phyloP scores from a whole-genome alignment of 2,329 filamentous ascomycete genomes.

The Rhynchosporium secalis region DNA sequence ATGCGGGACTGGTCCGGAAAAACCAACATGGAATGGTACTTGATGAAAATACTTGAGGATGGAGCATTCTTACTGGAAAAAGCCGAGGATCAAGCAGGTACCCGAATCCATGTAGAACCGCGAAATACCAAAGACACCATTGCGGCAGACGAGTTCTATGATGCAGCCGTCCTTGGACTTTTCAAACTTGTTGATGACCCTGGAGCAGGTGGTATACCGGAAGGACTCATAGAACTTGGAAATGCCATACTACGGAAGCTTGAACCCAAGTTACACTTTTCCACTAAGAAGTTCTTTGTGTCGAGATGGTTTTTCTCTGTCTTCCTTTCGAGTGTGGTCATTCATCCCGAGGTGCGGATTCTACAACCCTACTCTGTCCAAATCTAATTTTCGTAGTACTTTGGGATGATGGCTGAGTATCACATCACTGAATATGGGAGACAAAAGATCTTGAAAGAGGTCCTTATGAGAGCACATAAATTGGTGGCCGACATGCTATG shows the following conservation, averaged over 20 bases:
- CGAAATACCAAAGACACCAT: conserved; percentile 79
- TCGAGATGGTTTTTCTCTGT: conserved; percentile 90
- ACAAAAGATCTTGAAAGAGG: conserved; percentile 76
- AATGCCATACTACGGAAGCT: conserved; percentile 80
- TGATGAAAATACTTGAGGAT: conserved; percentile 92
- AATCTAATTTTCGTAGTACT: conserved; percentile 42
- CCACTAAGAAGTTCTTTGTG: conserved; percentile 79
- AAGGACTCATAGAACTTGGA: conserved; percentile 79
- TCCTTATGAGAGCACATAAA: conserved; percentile 77
- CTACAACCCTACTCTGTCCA: conserved; percentile 14
- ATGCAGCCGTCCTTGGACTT: conserved; percentile 74
- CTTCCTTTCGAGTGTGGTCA: conserved; percentile 80
- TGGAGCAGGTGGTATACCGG: conserved; percentile 80
- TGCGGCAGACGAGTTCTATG: conserved; percentile 85
- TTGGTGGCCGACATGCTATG: conserved; percentile 73
- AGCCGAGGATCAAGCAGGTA: conserved; percentile 74
- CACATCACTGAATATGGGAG: conserved; percentile 90
- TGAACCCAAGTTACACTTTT: conserved; percentile 68
- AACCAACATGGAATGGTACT: conserved; percentile 86
- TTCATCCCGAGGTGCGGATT: conserved; percentile 75
- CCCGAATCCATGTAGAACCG: conserved; percentile 68
- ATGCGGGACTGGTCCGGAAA: conserved; percentile 90
- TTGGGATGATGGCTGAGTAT: conserved; percentile 79
- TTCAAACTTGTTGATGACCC: conserved; percentile 87
- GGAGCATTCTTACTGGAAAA: conserved; percentile 88